Conservation (phyloP, 805 yeast species). For the Lachancea waltii region DNA sequence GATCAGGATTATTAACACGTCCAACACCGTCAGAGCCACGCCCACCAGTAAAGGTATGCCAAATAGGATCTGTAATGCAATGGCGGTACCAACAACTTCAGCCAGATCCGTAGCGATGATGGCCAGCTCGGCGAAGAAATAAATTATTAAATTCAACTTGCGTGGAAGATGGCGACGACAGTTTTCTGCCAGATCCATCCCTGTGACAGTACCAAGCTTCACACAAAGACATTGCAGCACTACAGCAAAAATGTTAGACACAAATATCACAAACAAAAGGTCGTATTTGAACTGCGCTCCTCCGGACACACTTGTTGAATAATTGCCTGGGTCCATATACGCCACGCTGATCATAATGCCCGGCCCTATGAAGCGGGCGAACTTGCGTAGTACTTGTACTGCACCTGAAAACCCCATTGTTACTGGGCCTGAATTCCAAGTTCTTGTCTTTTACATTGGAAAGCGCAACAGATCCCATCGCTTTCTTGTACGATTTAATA, state of each 20-base stretch:
- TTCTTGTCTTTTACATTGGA: too few species aligned
- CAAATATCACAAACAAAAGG: constrained; percentile 67
- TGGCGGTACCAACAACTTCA: constrained; percentile 91
- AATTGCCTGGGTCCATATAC: constrained; percentile 97
- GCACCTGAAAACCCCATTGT: neutral
- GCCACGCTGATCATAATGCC: constrained; percentile 95
- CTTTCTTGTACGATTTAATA: neutral
- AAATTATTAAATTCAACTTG: constrained; percentile 50
- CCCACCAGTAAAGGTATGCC: constrained; percentile 69
- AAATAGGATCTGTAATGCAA: constrained; percentile 71
- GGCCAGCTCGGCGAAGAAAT: constrained; percentile 74
- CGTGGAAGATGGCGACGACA: constrained; percentile 71
- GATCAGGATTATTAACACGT: constrained; percentile 69
- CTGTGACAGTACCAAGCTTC: constrained; percentile 88
- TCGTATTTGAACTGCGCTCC: constrained; percentile 80
- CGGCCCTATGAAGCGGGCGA: constrained; percentile 73
- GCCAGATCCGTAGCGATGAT: constrained; percentile 91
- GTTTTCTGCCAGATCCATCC: constrained; percentile 81
- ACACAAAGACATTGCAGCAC: constrained; percentile 82
- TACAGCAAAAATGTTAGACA: constrained; percentile 82
- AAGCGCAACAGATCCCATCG: too few species aligned
- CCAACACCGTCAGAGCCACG: constrained; percentile 71
- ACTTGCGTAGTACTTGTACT: constrained; percentile 35
- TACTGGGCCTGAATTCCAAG: neutral
- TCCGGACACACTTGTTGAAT: constrained; percentile 89